Conservation (phyloP, 2,329 filamentous ascomycete genomes). For the Verticillium zaregamsianum region DNA sequence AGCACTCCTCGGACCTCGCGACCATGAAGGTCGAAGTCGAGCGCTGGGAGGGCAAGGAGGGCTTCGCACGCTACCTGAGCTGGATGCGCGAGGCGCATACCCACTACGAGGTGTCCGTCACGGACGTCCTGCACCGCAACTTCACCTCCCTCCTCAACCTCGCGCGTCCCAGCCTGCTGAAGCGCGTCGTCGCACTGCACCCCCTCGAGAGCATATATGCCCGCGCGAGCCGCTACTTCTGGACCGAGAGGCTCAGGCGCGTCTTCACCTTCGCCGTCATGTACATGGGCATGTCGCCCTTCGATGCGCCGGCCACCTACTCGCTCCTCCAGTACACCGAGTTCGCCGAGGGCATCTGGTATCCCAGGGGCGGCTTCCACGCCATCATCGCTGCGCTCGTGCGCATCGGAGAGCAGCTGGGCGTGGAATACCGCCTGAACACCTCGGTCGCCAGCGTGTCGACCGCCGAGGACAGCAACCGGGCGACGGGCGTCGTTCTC, state of each 20-base stretch:
- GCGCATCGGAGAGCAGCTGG: slow-evolving; percentile 55
- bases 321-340: slow-evolving; percentile 72
- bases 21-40: slow-evolving; percentile 69
- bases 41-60: slow-evolving; percentile 67
- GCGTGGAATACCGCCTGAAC: slow-evolving; percentile 59
- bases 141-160: slow-evolving; percentile 59
- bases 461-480: slow-evolving; percentile 45
- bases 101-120: slow-evolving; percentile 66
- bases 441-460: slow-evolving; percentile 54
- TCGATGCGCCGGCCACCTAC: slow-evolving; percentile 72
- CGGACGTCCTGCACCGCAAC: slow-evolving; percentile 63
- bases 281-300: slow-evolving; percentile 81
- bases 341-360: slow-evolving; percentile 72
- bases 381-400: slow-evolving; percentile 60
- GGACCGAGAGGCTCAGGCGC: slow-evolving; percentile 61
- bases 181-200: slow-evolving; percentile 57
- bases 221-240: slow-evolving; percentile 63
- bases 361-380: slow-evolving; percentile 68
- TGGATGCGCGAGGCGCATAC: slow-evolving; percentile 64
- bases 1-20: slow-evolving; percentile 63
- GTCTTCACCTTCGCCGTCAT: slow-evolving; percentile 77
- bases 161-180: slow-evolving; percentile 53
- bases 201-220: slow-evolving; percentile 68
- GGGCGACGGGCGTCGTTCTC: slow-evolving; percentile 56
- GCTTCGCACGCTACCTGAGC: slow-evolving; percentile 63